phyloP scores from a whole-genome alignment of 192 early-diverging fungal genomes.

The Podila epicladia region DNA sequence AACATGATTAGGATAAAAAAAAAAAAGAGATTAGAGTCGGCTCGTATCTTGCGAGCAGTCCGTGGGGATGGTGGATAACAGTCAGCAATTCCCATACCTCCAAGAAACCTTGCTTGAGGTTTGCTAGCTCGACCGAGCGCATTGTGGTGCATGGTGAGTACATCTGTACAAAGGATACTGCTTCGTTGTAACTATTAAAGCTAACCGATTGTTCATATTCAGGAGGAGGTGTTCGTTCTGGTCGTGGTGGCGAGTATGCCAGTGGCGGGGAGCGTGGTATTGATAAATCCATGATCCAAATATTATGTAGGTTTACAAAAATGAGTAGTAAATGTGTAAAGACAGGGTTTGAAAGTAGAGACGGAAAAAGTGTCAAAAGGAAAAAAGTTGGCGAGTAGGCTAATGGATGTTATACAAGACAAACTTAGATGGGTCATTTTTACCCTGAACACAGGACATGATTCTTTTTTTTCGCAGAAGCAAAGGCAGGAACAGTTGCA shows the following conservation, averaged over 20 bases:
- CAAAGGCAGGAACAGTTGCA: no score
- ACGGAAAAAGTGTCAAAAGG: neutral
- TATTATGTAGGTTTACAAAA: neutral
- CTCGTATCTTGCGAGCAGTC: no score
- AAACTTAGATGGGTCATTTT: no score
- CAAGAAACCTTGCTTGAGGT: neutral
- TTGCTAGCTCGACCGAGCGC: neutral
- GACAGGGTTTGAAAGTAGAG: neutral
- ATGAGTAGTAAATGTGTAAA: neutral
- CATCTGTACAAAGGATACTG: slow-evolving; percentile 17
- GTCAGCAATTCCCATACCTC: slow-evolving; percentile 5
- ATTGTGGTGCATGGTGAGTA: slow-evolving; percentile 25
- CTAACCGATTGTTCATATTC: neutral
- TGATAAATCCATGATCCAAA: neutral
- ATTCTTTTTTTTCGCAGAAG: no score
- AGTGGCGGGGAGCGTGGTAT: neutral
- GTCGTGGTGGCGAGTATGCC: neutral
- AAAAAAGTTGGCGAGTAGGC: neutral
- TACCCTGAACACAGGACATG: no score
- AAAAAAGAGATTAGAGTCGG: no score
- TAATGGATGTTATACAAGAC: neutral
- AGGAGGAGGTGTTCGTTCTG: no score
- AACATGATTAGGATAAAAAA: no score
- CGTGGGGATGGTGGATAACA: neutral
- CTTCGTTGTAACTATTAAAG: slow-evolving; percentile 25